Conservation (phyloP, 305 asterid species). For the Fraxinus baroniana region DNA sequence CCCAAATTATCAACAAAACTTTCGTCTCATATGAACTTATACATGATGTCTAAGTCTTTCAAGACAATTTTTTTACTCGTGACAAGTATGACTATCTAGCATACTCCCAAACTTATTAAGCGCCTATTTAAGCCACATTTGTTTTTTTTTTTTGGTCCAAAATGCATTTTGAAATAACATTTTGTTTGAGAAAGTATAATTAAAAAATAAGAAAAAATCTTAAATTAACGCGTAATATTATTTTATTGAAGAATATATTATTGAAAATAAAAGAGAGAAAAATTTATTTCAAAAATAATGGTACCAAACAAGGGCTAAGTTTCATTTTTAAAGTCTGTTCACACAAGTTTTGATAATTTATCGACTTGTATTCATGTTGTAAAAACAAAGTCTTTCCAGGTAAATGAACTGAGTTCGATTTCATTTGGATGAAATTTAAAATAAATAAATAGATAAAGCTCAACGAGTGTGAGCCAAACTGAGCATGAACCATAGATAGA, state of each 20-base stretch:
- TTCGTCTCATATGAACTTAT: neutral
- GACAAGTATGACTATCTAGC: neutral
- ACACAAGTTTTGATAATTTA: neutral
- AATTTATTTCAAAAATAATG: too few relatives aligned
- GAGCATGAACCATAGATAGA: too few relatives aligned
- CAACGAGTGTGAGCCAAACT: neutral
- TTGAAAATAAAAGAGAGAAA: too few relatives aligned
- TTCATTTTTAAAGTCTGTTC: neutral
- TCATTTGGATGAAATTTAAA: neutral
- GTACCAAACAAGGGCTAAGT: too few relatives aligned
- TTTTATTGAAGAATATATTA: too few relatives aligned
- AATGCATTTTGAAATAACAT: neutral
- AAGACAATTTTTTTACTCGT: neutral
- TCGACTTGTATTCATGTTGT: neutral
- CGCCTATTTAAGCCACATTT: too few relatives aligned
- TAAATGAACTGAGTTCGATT: neutral
- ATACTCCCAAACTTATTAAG: neutral
- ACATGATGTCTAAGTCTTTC: neutral
- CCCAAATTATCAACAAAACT: neutral
- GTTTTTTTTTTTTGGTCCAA: too few relatives aligned
- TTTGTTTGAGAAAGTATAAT: neutral
- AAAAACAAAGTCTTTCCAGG: neutral
- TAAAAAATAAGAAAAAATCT: too few relatives aligned
- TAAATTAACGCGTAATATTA: too few relatives aligned
- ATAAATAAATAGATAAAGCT: too few relatives aligned